phyloP scores from a whole-genome alignment of 805 yeast species.

The Yarrowia osloensis region DNA sequence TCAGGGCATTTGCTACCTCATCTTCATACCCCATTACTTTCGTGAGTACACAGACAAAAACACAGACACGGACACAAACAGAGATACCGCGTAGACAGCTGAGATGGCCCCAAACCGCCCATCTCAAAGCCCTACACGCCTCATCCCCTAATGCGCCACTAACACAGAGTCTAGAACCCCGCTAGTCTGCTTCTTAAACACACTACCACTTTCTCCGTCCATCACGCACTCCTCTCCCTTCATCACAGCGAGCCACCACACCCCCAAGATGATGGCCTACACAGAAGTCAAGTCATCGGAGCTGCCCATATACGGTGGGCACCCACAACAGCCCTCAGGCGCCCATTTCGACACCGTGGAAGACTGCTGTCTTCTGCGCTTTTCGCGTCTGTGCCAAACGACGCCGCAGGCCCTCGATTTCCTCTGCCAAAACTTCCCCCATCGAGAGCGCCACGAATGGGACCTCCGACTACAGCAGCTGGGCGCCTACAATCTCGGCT shows the following conservation, averaged over 20 bases:
- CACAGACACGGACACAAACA: neutral
- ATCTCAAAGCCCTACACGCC: neutral
- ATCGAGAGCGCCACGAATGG: constrained; percentile 24
- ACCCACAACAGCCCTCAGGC: neutral
- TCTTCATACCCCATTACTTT: neutral
- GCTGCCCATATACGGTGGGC: constrained; percentile 4
- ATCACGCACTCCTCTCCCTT: neutral
- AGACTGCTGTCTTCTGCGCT: constrained; percentile 14
- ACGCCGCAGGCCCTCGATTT: constrained; percentile 14
- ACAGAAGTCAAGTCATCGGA: constrained; percentile 21
- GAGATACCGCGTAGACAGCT: neutral
- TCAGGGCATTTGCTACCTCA: neutral
- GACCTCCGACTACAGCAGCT: constrained; percentile 18
- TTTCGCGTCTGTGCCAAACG: constrained; percentile 14
- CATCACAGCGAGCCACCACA: no score
- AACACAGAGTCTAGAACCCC: neutral
- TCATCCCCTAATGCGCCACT: neutral
- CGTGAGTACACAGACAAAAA: neutral
- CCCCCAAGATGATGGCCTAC: constrained; percentile 9
- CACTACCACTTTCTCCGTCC: neutral
- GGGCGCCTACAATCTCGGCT: neutral
- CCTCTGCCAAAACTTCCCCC: constrained; percentile 11
- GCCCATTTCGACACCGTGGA: constrained; percentile 10
- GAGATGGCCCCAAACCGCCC: neutral
- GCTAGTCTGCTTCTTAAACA: neutral